Evolutionary conservation across 768 basidiomycete species (phyloP).

Genomic region (Gloeopeniophorella convolvens): DNA sequence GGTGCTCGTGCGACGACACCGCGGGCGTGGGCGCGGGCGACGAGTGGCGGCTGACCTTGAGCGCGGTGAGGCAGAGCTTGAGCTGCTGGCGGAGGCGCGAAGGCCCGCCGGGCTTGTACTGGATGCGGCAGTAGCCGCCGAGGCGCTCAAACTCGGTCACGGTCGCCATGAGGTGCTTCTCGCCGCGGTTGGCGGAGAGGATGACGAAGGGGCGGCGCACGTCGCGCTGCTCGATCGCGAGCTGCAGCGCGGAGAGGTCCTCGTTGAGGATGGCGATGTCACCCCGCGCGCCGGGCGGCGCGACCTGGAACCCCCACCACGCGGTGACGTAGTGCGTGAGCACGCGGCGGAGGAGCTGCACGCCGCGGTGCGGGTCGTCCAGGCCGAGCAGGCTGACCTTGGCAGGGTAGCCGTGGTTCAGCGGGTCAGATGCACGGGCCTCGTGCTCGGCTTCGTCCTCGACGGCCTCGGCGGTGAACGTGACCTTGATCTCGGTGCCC

Average conservation of each 20-base stretch:
- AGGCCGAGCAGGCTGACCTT: slow-evolving; percentile 69
- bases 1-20: slow-evolving; percentile 4
- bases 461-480: slow-evolving; percentile 63
- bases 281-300: slow-evolving; percentile 40
- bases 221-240: slow-evolving; percentile 52
- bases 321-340: slow-evolving; percentile 57
- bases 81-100: slow-evolving; percentile 60
- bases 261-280: slow-evolving; percentile 83
- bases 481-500: slow-evolving; percentile 88
- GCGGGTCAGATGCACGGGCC: slow-evolving; percentile 24
- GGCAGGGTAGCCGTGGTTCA: slow-evolving; percentile 23
- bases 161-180: slow-evolving; percentile 51
- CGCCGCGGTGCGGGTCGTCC: slow-evolving; percentile 54
- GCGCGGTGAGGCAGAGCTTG: slow-evolving; percentile 52
- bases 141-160: slow-evolving; percentile 67
- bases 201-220: slow-evolving; percentile 64
- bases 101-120: slow-evolving; percentile 89
- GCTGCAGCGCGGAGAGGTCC: slow-evolving; percentile 50
- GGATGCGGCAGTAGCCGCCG: slow-evolving; percentile 83
- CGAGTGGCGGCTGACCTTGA: slow-evolving; percentile 39
- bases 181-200: slow-evolving; percentile 64
- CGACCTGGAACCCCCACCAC: slow-evolving; percentile 69
- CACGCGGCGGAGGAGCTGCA: slow-evolving; percentile 57
- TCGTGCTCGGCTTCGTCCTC: slow-evolving; percentile 27
- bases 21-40: slow-evolving; percentile 24